Base-by-base conservation (phyloP, 352 stramenopile species). In the Pythium periplocum region DNA sequence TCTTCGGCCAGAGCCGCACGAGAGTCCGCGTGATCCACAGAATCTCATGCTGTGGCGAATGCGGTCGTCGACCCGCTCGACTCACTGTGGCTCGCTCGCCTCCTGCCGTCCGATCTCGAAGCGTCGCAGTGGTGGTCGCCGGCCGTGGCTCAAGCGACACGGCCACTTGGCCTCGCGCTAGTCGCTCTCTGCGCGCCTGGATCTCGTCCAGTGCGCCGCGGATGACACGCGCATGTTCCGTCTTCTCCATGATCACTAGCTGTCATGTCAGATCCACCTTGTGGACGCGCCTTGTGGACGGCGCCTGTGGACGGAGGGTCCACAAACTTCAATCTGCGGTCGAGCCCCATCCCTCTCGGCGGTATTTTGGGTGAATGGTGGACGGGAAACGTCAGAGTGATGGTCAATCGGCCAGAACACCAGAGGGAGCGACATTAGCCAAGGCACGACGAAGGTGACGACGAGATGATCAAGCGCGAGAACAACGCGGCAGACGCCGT, bases 11-110 rank as follows among this genome's bases (percentile, higher is more conserved):
- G 46, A 54, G 57, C 6, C 58, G 51, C 51, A 68, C 49, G 2
- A 70, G 46, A 4, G 31, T 33, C 36, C 48, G 53, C 9, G 45
- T 51, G 10, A 68, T 46, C 65, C 59, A 70, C 33, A 48, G 38
- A 43, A 69, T 66, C 41, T 50, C n/a, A 2, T 39, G n/a, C 32
- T 45, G 17, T 26, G 17, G 17, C 17, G 17, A 26, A 26, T 26
- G 17, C 17, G 17, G 17, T 26, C 17, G 17, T 26, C 17, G 17
- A 26, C 17, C 17, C 17, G 17, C 17, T 26, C 17, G 17, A 26
- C 17, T 26, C 17, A 26, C 17, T 26, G 17, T 26, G 17, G 17
- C 17, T 26, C 17, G 17, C 17, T 26, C 17, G 17, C 17, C 17
- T 26, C 17, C 17, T 26, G 17, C 17, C 17, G 17, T 26, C 17